Conservation (phyloP, 1,284 basidiomycete genomes). For the Sporisorium graminicola region DNA sequence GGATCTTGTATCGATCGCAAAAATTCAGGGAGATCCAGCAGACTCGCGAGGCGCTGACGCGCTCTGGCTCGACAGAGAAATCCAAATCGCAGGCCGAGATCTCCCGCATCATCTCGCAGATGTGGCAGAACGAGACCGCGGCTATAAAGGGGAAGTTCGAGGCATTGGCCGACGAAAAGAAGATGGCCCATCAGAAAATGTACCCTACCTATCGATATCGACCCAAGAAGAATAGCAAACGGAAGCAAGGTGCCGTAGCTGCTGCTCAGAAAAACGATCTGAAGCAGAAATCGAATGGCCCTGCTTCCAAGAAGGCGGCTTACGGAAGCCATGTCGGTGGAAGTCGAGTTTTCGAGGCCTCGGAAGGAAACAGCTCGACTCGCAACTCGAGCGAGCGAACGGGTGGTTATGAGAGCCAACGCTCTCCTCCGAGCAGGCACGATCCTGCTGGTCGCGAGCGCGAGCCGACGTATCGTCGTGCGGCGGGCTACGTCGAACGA, state of each 20-base stretch:
- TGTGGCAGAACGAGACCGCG: constrained; percentile 78
- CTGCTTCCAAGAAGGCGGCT: not conserved
- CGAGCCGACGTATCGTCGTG: constrained; percentile 13
- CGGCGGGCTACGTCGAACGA: constrained; percentile 5
- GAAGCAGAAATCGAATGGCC: not conserved
- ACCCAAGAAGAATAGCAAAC: constrained; percentile 42
- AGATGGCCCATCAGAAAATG: constrained; percentile 72
- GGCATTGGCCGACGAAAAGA: constrained; percentile 77
- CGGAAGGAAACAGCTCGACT: constrained; percentile 10
- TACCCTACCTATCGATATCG: constrained; percentile 51
- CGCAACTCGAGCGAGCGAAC: constrained; percentile 17
- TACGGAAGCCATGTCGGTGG: constrained; percentile 6
- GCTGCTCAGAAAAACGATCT: not conserved
- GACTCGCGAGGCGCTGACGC: constrained; percentile 70
- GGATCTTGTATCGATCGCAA: constrained; percentile 88
- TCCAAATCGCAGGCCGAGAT: constrained; percentile 79
- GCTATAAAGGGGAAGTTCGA: constrained; percentile 78
- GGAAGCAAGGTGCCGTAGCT: constrained; percentile 15
- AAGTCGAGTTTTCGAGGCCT: constrained; percentile 14
- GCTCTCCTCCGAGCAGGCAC: constrained; percentile 1
- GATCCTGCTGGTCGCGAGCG: constrained; percentile 18
- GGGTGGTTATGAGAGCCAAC: constrained; percentile 4
- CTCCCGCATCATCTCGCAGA: constrained; percentile 77
- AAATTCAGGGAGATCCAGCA: constrained; percentile 72
- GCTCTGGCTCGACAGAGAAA: constrained; percentile 66